These are phyloP conservation scores for Coemansia sp. DNA, from an alignment of 192 early-diverging fungal genomes.

Conservation along the genomic window DNA sequence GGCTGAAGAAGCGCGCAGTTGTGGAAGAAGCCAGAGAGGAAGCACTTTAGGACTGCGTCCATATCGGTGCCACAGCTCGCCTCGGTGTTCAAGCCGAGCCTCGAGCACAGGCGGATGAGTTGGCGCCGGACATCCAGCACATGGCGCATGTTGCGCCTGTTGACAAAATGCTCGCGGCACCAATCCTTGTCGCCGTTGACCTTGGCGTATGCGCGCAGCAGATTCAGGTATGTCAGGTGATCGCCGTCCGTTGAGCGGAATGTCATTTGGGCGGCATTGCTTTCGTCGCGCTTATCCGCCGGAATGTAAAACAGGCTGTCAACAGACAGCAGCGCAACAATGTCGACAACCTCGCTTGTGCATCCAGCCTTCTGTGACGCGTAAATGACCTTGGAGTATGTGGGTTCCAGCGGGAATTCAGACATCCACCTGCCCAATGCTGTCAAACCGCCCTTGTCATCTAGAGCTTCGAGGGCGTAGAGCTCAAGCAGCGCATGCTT, in stretches of 20 bases:
- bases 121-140: slow-evolving; percentile 89
- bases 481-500: slow-evolving; percentile 86
- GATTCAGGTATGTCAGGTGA: slow-evolving; percentile 90
- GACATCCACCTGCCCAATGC: slow-evolving; percentile 81
- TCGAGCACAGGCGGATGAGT: slow-evolving; percentile 75
- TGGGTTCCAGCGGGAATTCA: slow-evolving; percentile 89
- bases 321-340: slow-evolving; percentile 90
- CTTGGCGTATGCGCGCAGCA: slow-evolving; percentile 73
- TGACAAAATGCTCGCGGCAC: slow-evolving; percentile 94
- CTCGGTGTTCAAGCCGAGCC: slow-evolving; percentile 66
- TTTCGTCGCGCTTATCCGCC: slow-evolving; percentile 85
- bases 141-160: slow-evolving; percentile 80
- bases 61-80: slow-evolving; percentile 71
- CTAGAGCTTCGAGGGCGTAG: slow-evolving; percentile 84
- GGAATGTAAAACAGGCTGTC: slow-evolving; percentile 91
- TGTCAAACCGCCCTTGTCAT: slow-evolving; percentile 79
- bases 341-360: slow-evolving; percentile 84
- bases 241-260: slow-evolving; percentile 90
- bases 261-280: slow-evolving; percentile 73
- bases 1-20: slow-evolving; percentile 87
- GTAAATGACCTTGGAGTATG: slow-evolving; percentile 86
- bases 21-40: slow-evolving; percentile 87
- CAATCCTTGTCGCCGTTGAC: slow-evolving; percentile 82
- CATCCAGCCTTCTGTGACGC: slow-evolving; percentile 75
- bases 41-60: slow-evolving; percentile 80